These are phyloP conservation scores for Helicostylum pulchrum DNA, from an alignment of 192 early-diverging fungal genomes.

Conservation along the genomic window DNA sequence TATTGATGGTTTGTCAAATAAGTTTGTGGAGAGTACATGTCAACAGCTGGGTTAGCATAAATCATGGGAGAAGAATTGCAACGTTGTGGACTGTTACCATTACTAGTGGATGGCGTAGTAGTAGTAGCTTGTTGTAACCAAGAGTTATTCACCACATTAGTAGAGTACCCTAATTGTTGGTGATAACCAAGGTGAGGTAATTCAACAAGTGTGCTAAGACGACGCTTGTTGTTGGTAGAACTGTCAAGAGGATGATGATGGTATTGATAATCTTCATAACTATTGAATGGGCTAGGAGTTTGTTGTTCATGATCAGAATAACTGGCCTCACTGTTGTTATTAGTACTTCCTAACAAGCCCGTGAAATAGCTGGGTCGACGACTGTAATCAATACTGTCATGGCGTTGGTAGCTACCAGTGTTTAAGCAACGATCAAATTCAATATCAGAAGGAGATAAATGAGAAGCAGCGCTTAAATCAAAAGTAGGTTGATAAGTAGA, in stretches of 20 bases:
- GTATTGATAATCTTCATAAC: constrained; percentile 19
- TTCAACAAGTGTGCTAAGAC: constrained; percentile 5
- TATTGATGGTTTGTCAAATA: constrained; percentile 1
- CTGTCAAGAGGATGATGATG: not conserved
- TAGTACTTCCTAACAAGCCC: constrained; percentile 13
- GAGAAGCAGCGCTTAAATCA: not conserved
- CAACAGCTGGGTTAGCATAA: constrained; percentile 14
- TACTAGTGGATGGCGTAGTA: no score
- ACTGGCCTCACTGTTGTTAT: constrained; percentile 14
- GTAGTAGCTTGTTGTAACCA: no score
- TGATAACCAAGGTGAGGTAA: constrained; percentile 12
- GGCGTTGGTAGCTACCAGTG: not conserved
- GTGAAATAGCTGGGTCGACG: constrained; percentile 29
- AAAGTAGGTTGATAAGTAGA: constrained; percentile 9
- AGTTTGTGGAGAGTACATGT: constrained; percentile 15
- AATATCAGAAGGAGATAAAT: constrained; percentile 3
- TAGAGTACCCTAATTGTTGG: not conserved
- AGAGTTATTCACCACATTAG: not conserved
- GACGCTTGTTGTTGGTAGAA: constrained; percentile 15
- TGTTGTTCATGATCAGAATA: constrained; percentile 28
- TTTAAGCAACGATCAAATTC: constrained; percentile 3
- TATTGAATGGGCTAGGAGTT: constrained; percentile 18
- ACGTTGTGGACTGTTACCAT: no score
- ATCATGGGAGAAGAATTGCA: constrained; percentile 11
- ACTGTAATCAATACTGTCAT: constrained; percentile 21